phyloP scores from a whole-genome alignment of 805 yeast species.

The Yarrowia phangngaensis region DNA sequence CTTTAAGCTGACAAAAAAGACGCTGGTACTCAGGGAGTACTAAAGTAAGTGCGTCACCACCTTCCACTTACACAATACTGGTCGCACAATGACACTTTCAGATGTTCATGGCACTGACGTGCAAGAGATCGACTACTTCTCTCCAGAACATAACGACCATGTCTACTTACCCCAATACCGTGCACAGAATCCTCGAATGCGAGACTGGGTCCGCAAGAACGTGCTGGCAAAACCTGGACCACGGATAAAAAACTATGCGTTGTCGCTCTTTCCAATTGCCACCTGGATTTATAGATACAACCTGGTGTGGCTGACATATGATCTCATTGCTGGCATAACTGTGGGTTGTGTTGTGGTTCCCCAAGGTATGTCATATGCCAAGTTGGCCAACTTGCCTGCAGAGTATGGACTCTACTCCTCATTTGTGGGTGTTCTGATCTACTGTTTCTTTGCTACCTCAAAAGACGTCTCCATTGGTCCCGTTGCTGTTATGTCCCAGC shows the following conservation, averaged over 20 bases:
- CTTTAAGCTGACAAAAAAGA: too few species aligned
- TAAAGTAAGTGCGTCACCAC: conserved; percentile 1
- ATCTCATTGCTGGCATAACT: conserved; percentile 86
- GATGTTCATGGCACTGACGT: too few species aligned
- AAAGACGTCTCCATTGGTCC: conserved; percentile 96
- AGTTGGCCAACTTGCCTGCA: conserved; percentile 72
- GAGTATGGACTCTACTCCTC: conserved; percentile 89
- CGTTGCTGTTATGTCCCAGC: conserved; percentile 91
- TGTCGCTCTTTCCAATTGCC: conserved; percentile 71
- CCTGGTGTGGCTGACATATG: conserved; percentile 70
- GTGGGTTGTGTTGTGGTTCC: conserved; percentile 93
- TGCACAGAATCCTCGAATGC: conserved; percentile 14
- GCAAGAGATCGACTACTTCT: conserved; percentile 9
- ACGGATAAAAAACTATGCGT: conserved; percentile 47
- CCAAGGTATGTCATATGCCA: conserved; percentile 93
- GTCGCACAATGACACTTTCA: too few species aligned
- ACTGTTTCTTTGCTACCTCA: conserved; percentile 88
- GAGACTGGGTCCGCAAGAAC: conserved; percentile 18
- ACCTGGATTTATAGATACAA: conserved; percentile 87
- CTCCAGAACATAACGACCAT: conserved; percentile 14
- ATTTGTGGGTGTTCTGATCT: conserved; percentile 83
- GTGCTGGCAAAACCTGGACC: conserved; percentile 41
- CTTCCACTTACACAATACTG: background rate
- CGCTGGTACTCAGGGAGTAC: too few species aligned
- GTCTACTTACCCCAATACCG: conserved; percentile 21